Evolutionary conservation across 2,329 filamentous ascomycete genomes (phyloP).

Genomic region (Epichloe brachyelytri): DNA sequence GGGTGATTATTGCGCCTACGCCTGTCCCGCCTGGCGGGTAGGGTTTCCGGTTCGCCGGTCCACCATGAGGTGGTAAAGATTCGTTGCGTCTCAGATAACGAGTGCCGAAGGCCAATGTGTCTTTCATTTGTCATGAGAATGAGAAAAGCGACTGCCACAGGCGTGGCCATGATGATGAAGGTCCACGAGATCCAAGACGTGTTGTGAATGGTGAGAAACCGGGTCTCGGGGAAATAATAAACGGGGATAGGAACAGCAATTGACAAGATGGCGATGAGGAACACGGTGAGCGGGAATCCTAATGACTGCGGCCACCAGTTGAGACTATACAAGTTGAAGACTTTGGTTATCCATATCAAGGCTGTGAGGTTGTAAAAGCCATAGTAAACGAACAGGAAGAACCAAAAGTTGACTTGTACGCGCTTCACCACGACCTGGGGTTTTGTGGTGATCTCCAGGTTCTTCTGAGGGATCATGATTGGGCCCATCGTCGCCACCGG

Average conservation of each 20-base stretch:
- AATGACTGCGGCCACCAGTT: conserved; percentile 58
- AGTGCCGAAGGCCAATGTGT: conserved; percentile 46
- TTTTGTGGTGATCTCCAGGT: conserved; percentile 18
- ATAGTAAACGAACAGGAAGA: conserved; percentile 58
- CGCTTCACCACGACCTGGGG: conserved; percentile 49
- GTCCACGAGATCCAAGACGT: conserved; percentile 58
- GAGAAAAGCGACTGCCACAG: conserved; percentile 50
- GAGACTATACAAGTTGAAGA: conserved; percentile 57
- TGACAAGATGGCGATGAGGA: conserved; percentile 47
- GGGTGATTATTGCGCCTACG: conserved; percentile 13
- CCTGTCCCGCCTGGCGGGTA: conserved; percentile 26
- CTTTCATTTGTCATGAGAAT: conserved; percentile 52
- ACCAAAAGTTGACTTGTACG: conserved; percentile 58
- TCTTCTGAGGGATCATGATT: conserved; percentile 11
- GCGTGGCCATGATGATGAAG: conserved; percentile 57
- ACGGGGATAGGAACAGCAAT: conserved; percentile 46
- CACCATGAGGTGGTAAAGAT: conserved; percentile 56
- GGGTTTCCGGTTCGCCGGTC: conserved; percentile 42
- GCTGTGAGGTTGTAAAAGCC: conserved; percentile 56
- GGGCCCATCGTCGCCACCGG: conserved; percentile 25
- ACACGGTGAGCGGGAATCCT: conserved; percentile 52
- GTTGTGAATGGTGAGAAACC: conserved; percentile 46
- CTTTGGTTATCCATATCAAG: conserved; percentile 57
- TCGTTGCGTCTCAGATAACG: conserved; percentile 52
- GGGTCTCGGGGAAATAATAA: conserved; percentile 40